Conservation (phyloP, 345 rosid species). For the Carallia brachiata region DNA sequence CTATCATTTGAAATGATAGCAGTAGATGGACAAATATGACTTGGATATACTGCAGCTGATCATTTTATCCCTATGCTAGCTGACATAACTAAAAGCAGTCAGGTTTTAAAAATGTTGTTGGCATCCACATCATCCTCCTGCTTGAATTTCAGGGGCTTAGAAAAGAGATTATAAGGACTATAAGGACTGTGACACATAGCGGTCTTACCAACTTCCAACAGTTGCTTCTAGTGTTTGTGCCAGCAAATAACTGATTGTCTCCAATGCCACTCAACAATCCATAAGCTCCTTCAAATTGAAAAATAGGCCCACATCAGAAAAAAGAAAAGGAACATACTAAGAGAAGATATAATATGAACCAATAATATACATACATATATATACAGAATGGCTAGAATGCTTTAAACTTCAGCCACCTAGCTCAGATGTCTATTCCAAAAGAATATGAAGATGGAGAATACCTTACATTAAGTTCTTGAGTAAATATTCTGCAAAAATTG, state of each 20-base stretch:
- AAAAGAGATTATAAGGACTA: neutral
- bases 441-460: neutral
- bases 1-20: too few relatives aligned
- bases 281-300: conserved; percentile 30
- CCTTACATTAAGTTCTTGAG: neutral
- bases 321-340: conserved; percentile 3
- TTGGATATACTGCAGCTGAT: too few relatives aligned
- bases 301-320: conserved; percentile 10
- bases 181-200: neutral
- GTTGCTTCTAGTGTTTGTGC: conserved; percentile 37
- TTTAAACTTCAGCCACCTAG: too few relatives aligned
- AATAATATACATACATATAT: too few relatives aligned
- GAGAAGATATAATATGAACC: neutral
- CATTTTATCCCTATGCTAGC: too few relatives aligned
- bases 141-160: neutral
- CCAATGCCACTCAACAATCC: conserved; percentile 32
- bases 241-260: conserved; percentile 37
- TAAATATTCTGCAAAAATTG: neutral
- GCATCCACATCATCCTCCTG: conserved; percentile 1
- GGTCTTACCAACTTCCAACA: conserved; percentile 55
- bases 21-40: too few relatives aligned
- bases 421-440: neutral
- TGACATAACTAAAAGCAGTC: neutral
- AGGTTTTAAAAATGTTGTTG: neutral
- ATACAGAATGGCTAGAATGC: too few relatives aligned